Evolutionary conservation across 2,329 filamentous ascomycete species (phyloP), one percentile per base, ranked within the genome.

Genomic region (Falciphora oryzae): DNA sequence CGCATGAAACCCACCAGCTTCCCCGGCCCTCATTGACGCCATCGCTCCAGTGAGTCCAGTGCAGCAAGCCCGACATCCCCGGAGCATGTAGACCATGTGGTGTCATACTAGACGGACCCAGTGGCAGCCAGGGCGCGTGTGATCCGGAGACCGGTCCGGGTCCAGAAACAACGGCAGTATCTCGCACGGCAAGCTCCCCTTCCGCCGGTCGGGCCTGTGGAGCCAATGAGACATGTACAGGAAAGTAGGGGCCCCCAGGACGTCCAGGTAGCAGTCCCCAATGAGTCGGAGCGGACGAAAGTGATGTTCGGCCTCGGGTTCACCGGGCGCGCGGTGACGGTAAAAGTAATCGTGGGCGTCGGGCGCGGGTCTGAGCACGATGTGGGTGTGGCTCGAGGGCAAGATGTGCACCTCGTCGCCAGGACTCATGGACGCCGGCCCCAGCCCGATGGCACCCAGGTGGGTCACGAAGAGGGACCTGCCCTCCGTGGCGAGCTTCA

Each of bases 341-440:
- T n/a, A n/a, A n/a, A n/a, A n/a, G n/a, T n/a, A n/a, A n/a, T n/a
- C n/a, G n/a, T 25, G 56, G 13, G n/a, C 8, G 27, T 57, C 11
- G 16, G 11, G 56, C n/a, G 16, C 14, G 56, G 8, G 56, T 25
- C 56, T 13, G 11, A 57, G 56, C n/a, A 57, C 11, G 13, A 57
- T 14, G 56, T 13, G 56, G 8, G 56, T 57, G 14, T 25, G 11
- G 56, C 56, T 25, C 14, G 14, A 13, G 56, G 56, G 56, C 8
- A 57, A n/a, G 56, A 57, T 57, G 56, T 57, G 56, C 11, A 57
- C n/a, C 56, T 57, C 11, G 56, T 57, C 56, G 11, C n/a, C 56
- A 25, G n/a, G 13, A 8, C 56, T 8, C n/a, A 57, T 57, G 8
- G 56, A 57, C 8, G 56, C 56, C 8, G 56, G 56, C 8, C 56